phyloP scores from a whole-genome alignment of 768 basidiomycete genomes.

The Gelatoporia subvermispora region DNA sequence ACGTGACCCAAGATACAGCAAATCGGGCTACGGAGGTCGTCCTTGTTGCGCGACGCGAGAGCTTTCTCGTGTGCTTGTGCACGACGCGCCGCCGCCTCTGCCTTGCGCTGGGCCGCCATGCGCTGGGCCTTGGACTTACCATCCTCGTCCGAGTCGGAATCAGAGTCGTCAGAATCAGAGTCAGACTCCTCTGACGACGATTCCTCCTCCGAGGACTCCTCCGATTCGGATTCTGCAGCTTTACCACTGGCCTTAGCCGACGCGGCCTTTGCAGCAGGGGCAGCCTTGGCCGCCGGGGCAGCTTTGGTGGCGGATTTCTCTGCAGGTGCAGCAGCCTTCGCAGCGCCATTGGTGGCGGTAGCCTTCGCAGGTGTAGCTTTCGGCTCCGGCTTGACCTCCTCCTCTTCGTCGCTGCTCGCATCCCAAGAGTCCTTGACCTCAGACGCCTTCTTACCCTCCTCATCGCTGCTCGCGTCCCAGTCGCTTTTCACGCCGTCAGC shows the following conservation, averaged over 20 bases:
- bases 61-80: constrained; percentile 81
- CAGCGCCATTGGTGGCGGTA: constrained; percentile 9
- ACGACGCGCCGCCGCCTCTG: constrained; percentile 76
- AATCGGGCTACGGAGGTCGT: constrained; percentile 91
- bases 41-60: constrained; percentile 79
- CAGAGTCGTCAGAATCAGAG: constrained; percentile 35
- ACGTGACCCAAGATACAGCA: constrained; percentile 99
- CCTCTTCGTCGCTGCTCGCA: constrained; percentile 40
- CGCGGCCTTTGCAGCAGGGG: constrained; percentile 20
- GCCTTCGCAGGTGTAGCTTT: constrained; percentile 2
- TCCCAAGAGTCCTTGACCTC: constrained; percentile 52
- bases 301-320: constrained; percentile 22
- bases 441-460: constrained; percentile 26
- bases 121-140: constrained; percentile 67
- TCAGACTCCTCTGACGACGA: constrained; percentile 20
- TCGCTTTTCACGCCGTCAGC: constrained; percentile 35
- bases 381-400: constrained; percentile 21
- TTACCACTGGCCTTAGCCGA: constrained; percentile 16
- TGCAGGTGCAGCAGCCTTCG: constrained; percentile 10
- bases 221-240: constrained; percentile 6
- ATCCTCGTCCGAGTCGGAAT: constrained; percentile 48
- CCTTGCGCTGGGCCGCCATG: constrained; percentile 66
- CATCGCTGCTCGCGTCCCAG: constrained; percentile 45
- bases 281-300: constrained; percentile 24
- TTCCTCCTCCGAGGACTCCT: constrained; percentile 15